Evolutionary conservation across 2,329 filamentous ascomycete genomes (phyloP).

Genomic region (Dactylellina leptospora): DNA sequence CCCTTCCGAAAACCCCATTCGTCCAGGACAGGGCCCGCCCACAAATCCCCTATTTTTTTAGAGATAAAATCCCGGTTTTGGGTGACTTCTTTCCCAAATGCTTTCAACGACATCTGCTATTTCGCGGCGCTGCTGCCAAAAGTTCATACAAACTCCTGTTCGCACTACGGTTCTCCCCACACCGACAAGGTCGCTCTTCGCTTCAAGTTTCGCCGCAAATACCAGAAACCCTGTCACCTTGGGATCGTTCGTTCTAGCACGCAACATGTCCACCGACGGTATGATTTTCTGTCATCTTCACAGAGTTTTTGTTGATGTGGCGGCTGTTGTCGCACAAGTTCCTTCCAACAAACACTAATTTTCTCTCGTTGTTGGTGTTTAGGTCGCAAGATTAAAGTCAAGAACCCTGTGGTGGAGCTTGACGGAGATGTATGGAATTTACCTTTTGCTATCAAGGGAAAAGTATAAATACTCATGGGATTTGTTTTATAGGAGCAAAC

Average conservation of each 20-base stretch:
- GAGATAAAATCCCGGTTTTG: constrained; percentile 13
- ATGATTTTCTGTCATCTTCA: constrained; percentile 9
- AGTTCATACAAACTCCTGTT: constrained; percentile 37
- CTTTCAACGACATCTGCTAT: constrained; percentile 36
- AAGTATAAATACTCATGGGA: constrained; percentile 4
- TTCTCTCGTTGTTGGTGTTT: not conserved
- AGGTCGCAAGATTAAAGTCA: constrained; percentile 89
- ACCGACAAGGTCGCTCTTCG: constrained; percentile 33
- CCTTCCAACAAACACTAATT: not conserved
- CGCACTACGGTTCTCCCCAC: constrained; percentile 9
- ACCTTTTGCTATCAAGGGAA: too few relatives aligned
- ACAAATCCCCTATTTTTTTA: constrained; percentile 1
- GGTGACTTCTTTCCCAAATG: too few relatives aligned
- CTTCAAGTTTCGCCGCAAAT: constrained; percentile 5
- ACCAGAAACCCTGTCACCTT: constrained; percentile 29
- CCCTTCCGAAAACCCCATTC: constrained; percentile 18
- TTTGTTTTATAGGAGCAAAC: constrained; percentile 76
- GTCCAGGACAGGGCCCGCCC: constrained; percentile 15
- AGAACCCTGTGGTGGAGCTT: constrained; percentile 97
- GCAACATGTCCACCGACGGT: constrained; percentile 48
- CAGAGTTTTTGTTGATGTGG: not conserved
- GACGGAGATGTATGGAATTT: constrained; percentile 72
- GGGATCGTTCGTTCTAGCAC: constrained; percentile 25
- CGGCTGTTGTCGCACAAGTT: not conserved
- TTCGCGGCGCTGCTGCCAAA: constrained; percentile 44